Conservation (phyloP, 306 rosid species). For the Canavalia ensiformis region DNA sequence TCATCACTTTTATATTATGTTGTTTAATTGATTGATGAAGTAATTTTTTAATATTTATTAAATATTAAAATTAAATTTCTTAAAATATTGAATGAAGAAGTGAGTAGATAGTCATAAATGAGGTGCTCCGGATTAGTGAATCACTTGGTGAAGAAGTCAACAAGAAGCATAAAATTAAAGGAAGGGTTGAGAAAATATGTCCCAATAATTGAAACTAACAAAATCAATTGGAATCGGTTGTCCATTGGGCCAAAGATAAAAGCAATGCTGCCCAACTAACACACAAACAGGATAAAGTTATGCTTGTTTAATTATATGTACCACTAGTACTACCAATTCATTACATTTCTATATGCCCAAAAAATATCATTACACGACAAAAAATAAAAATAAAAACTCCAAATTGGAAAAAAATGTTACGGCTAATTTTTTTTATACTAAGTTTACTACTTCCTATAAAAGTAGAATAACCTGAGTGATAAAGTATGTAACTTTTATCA, state of each 20-base stretch:
- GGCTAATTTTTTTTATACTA: no score
- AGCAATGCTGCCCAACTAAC: slow-evolving; percentile 50
- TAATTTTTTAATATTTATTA: no score
- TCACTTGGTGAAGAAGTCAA: slow-evolving; percentile 49
- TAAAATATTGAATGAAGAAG: neutral
- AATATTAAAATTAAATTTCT: no score
- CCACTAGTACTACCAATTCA: slow-evolving; percentile 41
- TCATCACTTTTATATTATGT: no score
- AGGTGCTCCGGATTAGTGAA: slow-evolving; percentile 38
- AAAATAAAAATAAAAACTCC: neutral
- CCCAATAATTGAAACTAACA: slow-evolving; percentile 42
- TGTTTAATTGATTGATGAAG: no score
- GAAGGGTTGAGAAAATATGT: slow-evolving; percentile 55
- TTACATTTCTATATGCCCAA: slow-evolving; percentile 27
- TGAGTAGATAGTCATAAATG: neutral
- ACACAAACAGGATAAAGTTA: slow-evolving; percentile 46
- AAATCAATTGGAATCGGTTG: slow-evolving; percentile 41
- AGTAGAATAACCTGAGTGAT: no score
- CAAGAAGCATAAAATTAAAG: slow-evolving; percentile 49
- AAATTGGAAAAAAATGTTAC: no score
- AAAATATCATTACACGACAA: neutral
- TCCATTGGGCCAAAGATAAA: slow-evolving; percentile 46
- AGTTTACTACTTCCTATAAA: no score
- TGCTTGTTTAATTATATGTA: slow-evolving; percentile 18
- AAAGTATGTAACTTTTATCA: no score